These are phyloP conservation scores for Solanum corneliomulleri DNA, from an alignment of 257 asterid genomes.

Conservation along the genomic window DNA sequence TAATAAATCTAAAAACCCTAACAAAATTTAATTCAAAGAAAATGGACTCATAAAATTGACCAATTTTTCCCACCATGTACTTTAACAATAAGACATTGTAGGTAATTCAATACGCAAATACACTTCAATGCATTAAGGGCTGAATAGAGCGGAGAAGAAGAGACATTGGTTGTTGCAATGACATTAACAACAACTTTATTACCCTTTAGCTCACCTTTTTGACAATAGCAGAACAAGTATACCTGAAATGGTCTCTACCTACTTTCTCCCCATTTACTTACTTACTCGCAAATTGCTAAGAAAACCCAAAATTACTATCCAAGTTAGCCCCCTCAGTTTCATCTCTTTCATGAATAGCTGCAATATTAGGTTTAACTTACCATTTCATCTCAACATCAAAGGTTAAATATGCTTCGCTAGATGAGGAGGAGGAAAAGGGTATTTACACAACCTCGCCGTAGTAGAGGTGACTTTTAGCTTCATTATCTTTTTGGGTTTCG, in stretches of 20 bases:
- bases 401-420: too few species aligned
- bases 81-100: not conserved
- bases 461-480: too few species aligned
- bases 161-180: constrained; percentile 49
- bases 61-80: not conserved
- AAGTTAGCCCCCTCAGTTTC: too few species aligned
- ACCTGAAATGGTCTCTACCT: constrained; percentile 43
- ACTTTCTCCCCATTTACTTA: too few species aligned
- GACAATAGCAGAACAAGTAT: constrained; percentile 41
- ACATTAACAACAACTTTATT: constrained; percentile 54
- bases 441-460: too few species aligned
- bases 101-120: not conserved
- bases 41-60: not conserved
- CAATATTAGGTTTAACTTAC: too few species aligned
- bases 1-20: not conserved
- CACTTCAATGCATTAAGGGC: not conserved
- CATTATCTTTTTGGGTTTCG: too few species aligned
- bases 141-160: not conserved
- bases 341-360: too few species aligned
- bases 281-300: too few species aligned
- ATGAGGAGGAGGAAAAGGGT: too few species aligned
- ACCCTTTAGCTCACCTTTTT: constrained; percentile 45
- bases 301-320: too few species aligned
- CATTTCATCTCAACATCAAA: too few species aligned
- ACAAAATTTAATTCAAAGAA: not conserved